Conservation (phyloP, 2,329 filamentous ascomycete species). For the Beauveria bassiana region DNA sequence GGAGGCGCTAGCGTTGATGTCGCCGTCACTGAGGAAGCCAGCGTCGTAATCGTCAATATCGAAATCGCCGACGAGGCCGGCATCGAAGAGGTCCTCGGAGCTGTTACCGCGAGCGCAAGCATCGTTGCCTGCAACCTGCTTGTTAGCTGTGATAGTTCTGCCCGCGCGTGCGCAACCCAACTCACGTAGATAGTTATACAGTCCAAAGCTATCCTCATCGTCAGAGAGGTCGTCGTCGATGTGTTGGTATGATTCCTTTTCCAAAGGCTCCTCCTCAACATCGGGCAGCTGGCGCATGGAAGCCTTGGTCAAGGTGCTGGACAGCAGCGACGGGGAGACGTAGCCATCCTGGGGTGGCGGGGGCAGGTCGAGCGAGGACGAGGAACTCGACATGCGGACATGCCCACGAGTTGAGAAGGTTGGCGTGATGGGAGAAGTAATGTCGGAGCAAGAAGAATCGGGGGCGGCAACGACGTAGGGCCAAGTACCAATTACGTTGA, state of each 20-base stretch:
- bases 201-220: conserved; percentile 29
- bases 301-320: conserved; percentile 30
- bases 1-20: conserved; percentile 39
- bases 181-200: conserved; percentile 70
- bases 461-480: conserved; percentile 36
- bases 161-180: conserved; percentile 19
- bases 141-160: conserved; percentile 17
- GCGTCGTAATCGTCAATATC: conserved; percentile 55
- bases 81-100: conserved; percentile 30
- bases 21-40: conserved; percentile 58
- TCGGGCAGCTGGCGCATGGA: conserved; percentile 66
- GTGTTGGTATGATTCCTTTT: conserved; percentile 55
- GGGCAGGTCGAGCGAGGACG: conserved; percentile 66
- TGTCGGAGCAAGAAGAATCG: conserved; percentile 56
- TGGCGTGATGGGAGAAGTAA: conserved; percentile 62
- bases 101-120: conserved; percentile 50
- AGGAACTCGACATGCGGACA: conserved; percentile 62
- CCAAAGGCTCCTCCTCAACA: conserved; percentile 74
- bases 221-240: conserved; percentile 34
- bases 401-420: conserved; percentile 60
- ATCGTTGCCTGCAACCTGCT: conserved; percentile 44
- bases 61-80: conserved; percentile 32
- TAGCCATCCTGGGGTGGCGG: conserved; percentile 35
- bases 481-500: conserved; percentile 22
- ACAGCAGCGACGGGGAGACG: conserved; percentile 39